A percentile compares a stretch with the other conserved stretches of the same genome.
Conservation (phyloP, 2,329 filamentous ascomycete species). For the Chrysosporium queenslandicum region DNA sequence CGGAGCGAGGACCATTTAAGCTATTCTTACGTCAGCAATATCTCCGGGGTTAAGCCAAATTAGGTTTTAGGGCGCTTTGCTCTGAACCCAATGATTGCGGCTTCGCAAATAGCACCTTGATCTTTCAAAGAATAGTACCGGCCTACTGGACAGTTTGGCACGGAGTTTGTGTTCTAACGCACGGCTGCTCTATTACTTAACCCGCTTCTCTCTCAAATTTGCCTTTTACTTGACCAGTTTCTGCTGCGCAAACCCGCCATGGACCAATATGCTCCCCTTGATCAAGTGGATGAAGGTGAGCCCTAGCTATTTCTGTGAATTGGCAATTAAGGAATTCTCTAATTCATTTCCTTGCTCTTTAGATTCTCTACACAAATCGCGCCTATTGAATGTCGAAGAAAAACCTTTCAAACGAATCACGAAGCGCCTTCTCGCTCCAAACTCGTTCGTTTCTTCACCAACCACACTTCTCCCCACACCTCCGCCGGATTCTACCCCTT, state of each 20-base stretch:
- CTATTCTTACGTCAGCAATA: neutral
- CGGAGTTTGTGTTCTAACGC: too few relatives aligned
- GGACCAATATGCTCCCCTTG: constrained; percentile 56
- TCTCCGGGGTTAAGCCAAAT: neutral
- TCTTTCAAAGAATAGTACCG: too few relatives aligned
- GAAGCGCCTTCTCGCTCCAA: constrained; percentile 63
- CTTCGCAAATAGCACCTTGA: too few relatives aligned
- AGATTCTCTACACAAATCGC: constrained; percentile 77
- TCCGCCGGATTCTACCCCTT: constrained; percentile 49
- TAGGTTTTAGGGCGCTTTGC: neutral
- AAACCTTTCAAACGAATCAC: constrained; percentile 84
- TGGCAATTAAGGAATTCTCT: neutral
- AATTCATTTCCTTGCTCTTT: constrained; percentile 4
- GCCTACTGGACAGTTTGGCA: too few relatives aligned
- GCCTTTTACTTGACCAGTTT: neutral
- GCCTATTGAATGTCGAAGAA: constrained; percentile 82
- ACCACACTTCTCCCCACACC: constrained; percentile 54
- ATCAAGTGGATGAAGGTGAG: constrained; percentile 52
- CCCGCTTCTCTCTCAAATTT: neutral
- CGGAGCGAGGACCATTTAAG: neutral
- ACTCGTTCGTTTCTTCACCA: constrained; percentile 50
- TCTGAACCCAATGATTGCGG: too few relatives aligned
- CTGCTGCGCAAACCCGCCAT: constrained; percentile 28
- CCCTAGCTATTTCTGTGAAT: neutral
- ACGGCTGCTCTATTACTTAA: too few relatives aligned